These are phyloP conservation scores for Luvunga scandens DNA, from an alignment of 345 rosid species.

Conservation along the genomic window DNA sequence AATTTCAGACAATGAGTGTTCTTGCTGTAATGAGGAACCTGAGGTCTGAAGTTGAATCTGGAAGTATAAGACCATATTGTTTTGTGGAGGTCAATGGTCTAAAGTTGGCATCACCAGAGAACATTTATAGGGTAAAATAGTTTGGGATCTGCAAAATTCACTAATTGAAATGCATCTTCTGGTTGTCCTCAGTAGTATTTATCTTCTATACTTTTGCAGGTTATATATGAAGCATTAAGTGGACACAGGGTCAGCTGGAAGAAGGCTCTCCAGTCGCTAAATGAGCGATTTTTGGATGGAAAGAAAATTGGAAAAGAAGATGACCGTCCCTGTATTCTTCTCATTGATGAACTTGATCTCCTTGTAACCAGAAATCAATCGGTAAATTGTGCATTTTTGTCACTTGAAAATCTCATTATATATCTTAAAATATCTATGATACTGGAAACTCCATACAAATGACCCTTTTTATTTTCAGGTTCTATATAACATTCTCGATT, in stretches of 20 bases:
- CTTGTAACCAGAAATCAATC: conserved; percentile 94
- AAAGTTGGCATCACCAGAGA: conserved; percentile 89
- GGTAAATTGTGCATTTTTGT: conserved; percentile 37
- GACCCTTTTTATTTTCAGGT: conserved; percentile 39
- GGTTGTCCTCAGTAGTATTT: conserved; percentile 11
- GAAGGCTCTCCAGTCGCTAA: conserved; percentile 79
- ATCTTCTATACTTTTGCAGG: conserved; percentile 38
- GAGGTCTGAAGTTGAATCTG: conserved; percentile 83
- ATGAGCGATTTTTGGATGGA: conserved; percentile 76
- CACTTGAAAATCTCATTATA: neutral
- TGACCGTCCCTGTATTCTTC: conserved; percentile 79
- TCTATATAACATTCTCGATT: conserved; percentile 85
- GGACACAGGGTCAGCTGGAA: conserved; percentile 92
- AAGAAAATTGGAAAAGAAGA: conserved; percentile 55
- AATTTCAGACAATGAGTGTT: conserved; percentile 77
- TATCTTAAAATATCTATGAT: no score
- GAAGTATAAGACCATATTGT: conserved; percentile 65
- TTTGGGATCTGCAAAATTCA: neutral
- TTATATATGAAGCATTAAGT: conserved; percentile 86
- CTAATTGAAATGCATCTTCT: neutral
- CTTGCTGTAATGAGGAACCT: conserved; percentile 79
- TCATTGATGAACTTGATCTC: conserved; percentile 96
- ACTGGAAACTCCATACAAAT: neutral
- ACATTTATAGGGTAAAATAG: conserved; percentile 61
- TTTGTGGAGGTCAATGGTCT: conserved; percentile 96